phyloP scores from a whole-genome alignment of 371 early-diverging fungal species.

The Nematocida sp. region DNA sequence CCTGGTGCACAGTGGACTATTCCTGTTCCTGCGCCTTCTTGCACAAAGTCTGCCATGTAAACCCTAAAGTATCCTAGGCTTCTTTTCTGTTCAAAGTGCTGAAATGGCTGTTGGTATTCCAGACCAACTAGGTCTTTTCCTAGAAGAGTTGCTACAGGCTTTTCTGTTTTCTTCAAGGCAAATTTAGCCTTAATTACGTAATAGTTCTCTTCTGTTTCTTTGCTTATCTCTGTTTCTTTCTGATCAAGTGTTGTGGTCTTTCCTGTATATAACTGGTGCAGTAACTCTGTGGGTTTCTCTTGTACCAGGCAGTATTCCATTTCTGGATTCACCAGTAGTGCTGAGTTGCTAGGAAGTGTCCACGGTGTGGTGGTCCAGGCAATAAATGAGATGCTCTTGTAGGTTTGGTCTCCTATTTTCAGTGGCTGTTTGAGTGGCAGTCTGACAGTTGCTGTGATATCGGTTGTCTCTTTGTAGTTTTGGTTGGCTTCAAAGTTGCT shows the following conservation, averaged over 20 bases:
- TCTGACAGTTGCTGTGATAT: conserved; percentile 85
- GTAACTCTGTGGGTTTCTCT: no score
- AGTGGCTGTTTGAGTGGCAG: conserved; percentile 69
- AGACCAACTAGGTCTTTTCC: conserved; percentile 78
- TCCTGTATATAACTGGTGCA: no score
- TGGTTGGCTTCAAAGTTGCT: conserved; percentile 97
- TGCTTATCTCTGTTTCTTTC: conserved; percentile 37
- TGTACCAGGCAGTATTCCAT: conserved; percentile 87
- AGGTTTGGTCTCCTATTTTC: conserved; percentile 70
- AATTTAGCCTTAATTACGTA: conserved; percentile 52
- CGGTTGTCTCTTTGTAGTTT: conserved; percentile 95
- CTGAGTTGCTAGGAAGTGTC: conserved; percentile 95
- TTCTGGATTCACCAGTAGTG: conserved; percentile 80
- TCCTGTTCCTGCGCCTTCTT: conserved; percentile 92
- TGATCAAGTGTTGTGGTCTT: no score
- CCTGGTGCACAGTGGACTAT: conserved; percentile 98
- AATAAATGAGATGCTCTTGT: conserved; percentile 69
- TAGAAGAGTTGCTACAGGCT: conserved; percentile 71
- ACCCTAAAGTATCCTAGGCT: conserved; percentile 76
- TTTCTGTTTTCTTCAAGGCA: conserved; percentile 65
- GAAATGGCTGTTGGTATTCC: conserved; percentile 82
- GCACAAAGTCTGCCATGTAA: conserved; percentile 79
- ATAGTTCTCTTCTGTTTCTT: conserved; percentile 29
- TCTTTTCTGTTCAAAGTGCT: conserved; percentile 69
- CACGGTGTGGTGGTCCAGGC: conserved; percentile 99